Evolutionary conservation across 202 grass and related monocot species (phyloP).

Genomic region (Alloteropsis angusta): DNA sequence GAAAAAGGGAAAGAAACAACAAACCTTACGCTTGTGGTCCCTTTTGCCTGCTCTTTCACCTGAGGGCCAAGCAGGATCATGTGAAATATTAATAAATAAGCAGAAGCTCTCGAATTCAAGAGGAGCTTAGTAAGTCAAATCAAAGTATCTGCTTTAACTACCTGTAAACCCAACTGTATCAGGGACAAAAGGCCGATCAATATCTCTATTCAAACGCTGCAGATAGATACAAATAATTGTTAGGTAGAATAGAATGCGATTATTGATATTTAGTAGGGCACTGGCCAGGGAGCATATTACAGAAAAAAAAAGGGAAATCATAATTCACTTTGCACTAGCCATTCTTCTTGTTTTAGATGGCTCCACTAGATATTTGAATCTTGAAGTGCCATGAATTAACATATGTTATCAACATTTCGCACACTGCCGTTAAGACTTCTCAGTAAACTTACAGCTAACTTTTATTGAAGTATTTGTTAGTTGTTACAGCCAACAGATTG

Average conservation of each 20-base stretch:
- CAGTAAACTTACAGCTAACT: conserved; percentile 6
- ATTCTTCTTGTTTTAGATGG: background rate
- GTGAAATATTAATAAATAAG: conserved; percentile 10
- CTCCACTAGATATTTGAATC: background rate
- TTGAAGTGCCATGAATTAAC: background rate
- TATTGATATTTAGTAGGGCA: background rate
- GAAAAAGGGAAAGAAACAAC: conserved; percentile 6
- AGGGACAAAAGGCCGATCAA: conserved; percentile 53
- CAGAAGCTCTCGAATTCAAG: background rate
- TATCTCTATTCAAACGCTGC: conserved; percentile 82
- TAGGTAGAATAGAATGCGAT: conserved; percentile 15
- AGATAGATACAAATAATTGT: conserved; percentile 26
- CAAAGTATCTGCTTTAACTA: conserved; percentile 24
- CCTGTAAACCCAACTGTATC: conserved; percentile 76
- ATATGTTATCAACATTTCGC: background rate
- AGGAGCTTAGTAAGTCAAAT: background rate
- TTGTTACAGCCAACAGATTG: background rate
- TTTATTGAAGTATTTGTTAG: background rate
- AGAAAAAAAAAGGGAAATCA: background rate
- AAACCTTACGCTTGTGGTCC: conserved; percentile 96
- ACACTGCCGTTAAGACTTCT: background rate
- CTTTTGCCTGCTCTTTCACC: conserved; percentile 78
- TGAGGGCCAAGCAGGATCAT: conserved; percentile 29
- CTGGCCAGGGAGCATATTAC: background rate
- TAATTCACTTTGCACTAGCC: background rate